Evolutionary conservation across 352 stramenopile species (phyloP).

Genomic region (Peronosclerospora sorghi): DNA sequence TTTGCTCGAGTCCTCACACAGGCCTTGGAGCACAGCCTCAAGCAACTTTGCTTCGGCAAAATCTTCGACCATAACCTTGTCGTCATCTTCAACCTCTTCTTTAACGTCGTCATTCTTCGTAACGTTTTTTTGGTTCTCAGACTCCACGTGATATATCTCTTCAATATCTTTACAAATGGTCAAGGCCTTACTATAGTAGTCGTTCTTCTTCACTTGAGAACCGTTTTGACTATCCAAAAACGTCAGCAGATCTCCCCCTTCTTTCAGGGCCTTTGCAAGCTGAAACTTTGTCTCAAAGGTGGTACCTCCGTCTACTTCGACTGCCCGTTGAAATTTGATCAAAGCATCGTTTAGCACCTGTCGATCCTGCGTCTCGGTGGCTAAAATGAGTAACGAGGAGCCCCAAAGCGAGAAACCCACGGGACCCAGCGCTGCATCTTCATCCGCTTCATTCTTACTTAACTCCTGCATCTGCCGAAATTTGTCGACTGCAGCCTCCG

Average conservation of each 20-base stretch:
- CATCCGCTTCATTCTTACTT: constrained; percentile 4
- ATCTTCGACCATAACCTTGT: constrained; percentile 33
- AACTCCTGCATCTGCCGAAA: constrained; percentile 67
- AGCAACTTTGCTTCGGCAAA: constrained; percentile 40
- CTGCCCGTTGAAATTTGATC: constrained; percentile 51
- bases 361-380: constrained; percentile 51
- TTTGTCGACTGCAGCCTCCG: constrained; percentile 64
- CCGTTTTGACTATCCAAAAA: constrained; percentile 30
- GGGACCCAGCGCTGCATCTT: constrained; percentile 52
- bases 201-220: constrained; percentile 3
- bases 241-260: constrained; percentile 32
- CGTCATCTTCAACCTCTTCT: constrained; percentile 28
- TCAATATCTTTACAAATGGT: constrained; percentile 23
- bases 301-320: constrained; percentile 70
- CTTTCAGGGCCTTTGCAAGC: constrained; percentile 54
- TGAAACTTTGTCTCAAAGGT: constrained; percentile 79
- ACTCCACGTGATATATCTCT: constrained; percentile 26
- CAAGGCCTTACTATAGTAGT: constrained; percentile 19
- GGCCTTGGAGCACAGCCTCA: constrained; percentile 39
- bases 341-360: constrained; percentile 50
- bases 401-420: constrained; percentile 74
- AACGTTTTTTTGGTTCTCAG: constrained; percentile 5
- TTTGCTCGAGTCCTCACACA: constrained; percentile 11
- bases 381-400: constrained; percentile 64
- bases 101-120: background rate